These are phyloP conservation scores for Escallonia rubra DNA, from an alignment of 129 eudicot species.

Conservation along the genomic window DNA sequence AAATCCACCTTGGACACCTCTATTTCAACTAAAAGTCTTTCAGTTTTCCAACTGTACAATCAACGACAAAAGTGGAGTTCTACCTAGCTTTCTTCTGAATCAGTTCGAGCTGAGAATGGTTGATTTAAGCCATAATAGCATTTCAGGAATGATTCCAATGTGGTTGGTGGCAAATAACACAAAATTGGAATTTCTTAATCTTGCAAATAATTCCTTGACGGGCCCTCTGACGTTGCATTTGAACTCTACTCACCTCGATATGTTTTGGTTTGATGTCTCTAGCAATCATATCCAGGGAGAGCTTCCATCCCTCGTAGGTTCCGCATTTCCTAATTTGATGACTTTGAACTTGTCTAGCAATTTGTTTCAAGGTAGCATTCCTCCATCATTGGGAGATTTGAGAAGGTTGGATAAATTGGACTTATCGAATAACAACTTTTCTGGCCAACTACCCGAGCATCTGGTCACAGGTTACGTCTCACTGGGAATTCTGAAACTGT, in stretches of 20 bases:
- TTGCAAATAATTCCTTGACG: background rate
- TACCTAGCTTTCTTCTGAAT: constrained; percentile 5
- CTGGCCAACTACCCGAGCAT: constrained; percentile 2
- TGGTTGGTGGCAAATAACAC: constrained; percentile 15
- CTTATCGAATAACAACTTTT: constrained; percentile 10
- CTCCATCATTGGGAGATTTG: constrained; percentile 8
- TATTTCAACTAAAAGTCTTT: constrained; percentile 7
- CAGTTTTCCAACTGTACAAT: background rate
- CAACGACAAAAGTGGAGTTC: background rate
- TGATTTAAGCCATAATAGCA: background rate
- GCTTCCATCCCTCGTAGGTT: background rate
- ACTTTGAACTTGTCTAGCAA: background rate
- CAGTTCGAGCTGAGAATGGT: constrained; percentile 3
- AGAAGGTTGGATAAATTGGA: background rate
- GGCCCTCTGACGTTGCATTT: background rate
- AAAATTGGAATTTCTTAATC: background rate
- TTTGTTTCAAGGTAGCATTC: constrained; percentile 3
- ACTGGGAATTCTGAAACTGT: background rate
- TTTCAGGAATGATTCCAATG: constrained; percentile 3
- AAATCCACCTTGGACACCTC: constrained; percentile 1
- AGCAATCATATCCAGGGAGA: background rate
- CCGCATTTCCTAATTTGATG: background rate
- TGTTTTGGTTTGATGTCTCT: background rate
- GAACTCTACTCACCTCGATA: too few species aligned
- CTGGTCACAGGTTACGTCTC: background rate